These are phyloP conservation scores for Ceratocystis harringtonii DNA, from an alignment of 2,329 filamentous ascomycete genomes.

Conservation along the genomic window DNA sequence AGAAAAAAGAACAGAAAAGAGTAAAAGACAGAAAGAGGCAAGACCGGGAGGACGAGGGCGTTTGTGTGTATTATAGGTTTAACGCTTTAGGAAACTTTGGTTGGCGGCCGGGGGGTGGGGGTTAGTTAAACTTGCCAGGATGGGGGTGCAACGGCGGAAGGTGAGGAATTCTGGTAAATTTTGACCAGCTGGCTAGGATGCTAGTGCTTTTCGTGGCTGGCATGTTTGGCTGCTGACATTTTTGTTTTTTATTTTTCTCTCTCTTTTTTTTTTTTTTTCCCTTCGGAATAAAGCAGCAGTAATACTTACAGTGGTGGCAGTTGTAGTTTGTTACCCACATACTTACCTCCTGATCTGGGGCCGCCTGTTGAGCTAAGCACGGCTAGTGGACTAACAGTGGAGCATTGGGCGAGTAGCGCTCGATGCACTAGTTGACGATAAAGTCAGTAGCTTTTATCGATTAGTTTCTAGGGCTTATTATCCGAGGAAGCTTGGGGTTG, in stretches of 20 bases:
- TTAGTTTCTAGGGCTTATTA: neutral
- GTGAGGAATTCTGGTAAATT: constrained; percentile 8
- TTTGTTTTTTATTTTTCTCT: no score
- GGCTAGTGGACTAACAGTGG: constrained; percentile 2
- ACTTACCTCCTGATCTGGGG: neutral
- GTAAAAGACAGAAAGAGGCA: constrained; percentile 16
- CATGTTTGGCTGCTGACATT: neutral
- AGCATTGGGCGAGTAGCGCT: neutral
- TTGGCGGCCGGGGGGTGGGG: neutral
- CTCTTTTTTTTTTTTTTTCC: no score
- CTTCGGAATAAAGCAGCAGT: neutral
- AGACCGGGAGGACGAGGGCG: constrained; percentile 14
- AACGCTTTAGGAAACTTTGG: neutral
- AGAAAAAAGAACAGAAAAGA: constrained; percentile 13
- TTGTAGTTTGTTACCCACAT: neutral
- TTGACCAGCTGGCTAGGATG: constrained; percentile 7
- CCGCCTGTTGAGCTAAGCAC: neutral
- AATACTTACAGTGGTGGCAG: neutral
- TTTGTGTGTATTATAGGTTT: constrained; percentile 13
- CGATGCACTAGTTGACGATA: neutral
- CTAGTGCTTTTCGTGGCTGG: constrained; percentile 10
- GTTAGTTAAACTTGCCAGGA: neutral
- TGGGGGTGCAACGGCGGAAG: constrained; percentile 4
- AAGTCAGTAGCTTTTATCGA: neutral
- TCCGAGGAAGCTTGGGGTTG: neutral